Conservation (phyloP, 257 asterid species). For the Jacaranda copaia region DNA sequence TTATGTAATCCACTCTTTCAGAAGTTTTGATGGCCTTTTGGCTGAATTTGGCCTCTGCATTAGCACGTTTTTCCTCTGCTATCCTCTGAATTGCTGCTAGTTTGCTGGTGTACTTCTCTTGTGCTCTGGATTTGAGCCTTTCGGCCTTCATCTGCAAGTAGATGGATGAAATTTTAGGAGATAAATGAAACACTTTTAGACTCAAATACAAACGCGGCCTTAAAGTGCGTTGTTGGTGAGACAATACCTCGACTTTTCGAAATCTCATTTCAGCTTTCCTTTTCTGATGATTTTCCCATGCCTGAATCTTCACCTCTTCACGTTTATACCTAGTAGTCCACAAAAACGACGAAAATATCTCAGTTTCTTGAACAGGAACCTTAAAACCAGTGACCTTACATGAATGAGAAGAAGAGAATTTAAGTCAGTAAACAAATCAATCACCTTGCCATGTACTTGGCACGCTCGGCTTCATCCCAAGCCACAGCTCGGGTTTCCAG, state of each 20-base stretch:
- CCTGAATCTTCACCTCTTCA: constrained; percentile 91
- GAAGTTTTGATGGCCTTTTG: constrained; percentile 74
- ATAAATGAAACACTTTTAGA: background rate
- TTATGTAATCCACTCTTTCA: constrained; percentile 74
- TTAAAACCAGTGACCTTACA: background rate
- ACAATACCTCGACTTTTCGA: constrained; percentile 77
- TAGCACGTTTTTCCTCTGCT: constrained; percentile 85
- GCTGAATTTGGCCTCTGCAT: constrained; percentile 82
- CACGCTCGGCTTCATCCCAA: constrained; percentile 97
- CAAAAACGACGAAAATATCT: too few relatives aligned
- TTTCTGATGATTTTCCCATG: constrained; percentile 93
- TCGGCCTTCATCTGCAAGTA: constrained; percentile 81
- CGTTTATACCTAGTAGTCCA: constrained; percentile 70
- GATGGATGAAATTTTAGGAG: background rate
- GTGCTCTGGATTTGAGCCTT: constrained; percentile 75
- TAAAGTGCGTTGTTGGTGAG: background rate
- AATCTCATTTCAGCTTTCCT: constrained; percentile 89
- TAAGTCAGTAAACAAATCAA: background rate
- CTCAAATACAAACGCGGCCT: too few relatives aligned
- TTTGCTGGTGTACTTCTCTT: constrained; percentile 72
- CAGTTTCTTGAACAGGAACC: too few relatives aligned
- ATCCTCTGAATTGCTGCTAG: constrained; percentile 74
- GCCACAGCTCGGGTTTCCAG: constrained; percentile 80
- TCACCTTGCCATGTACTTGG: constrained; percentile 92
- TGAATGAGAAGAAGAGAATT: background rate